phyloP scores from a whole-genome alignment of 108 stramenopile genomes.

The Licmophora abbreviata region DNA sequence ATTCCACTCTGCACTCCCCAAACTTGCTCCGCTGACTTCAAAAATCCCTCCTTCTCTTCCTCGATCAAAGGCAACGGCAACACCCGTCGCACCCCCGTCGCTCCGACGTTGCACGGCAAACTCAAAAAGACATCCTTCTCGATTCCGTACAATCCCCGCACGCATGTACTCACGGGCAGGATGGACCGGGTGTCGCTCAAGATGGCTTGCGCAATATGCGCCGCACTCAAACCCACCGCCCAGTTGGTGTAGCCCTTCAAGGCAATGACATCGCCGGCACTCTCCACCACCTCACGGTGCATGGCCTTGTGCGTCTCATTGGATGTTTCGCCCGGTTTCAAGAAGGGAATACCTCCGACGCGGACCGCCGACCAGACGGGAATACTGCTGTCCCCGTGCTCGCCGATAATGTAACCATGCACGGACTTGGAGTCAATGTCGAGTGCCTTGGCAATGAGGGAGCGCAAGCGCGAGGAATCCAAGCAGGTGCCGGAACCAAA shows the following conservation, averaged over 20 bases:
- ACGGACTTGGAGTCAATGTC: constrained; percentile 18
- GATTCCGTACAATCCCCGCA: constrained; percentile 35
- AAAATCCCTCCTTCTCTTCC: constrained; percentile 19
- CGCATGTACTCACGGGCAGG: constrained; percentile 36
- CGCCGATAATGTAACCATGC: constrained; percentile 41
- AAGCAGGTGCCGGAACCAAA: constrained; percentile 42
- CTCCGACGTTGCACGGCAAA: constrained; percentile 25
- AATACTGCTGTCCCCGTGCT: constrained; percentile 43
- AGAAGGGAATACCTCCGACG: constrained; percentile 26
- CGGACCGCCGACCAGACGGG: constrained; percentile 42
- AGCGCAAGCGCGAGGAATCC: constrained; percentile 35
- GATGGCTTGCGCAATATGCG: constrained; percentile 28
- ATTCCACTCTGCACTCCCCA: constrained; percentile 31
- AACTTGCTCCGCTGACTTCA: constrained; percentile 15
- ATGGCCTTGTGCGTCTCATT: constrained; percentile 14
- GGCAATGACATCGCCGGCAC: constrained; percentile 34
- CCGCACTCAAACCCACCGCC: constrained; percentile 27
- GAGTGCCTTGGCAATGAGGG: constrained; percentile 27
- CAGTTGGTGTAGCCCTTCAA: constrained; percentile 48
- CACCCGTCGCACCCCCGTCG: constrained; percentile 19
- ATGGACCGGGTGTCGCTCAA: constrained; percentile 28
- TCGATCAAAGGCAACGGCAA: constrained; percentile 15
- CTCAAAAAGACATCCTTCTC: constrained; percentile 37
- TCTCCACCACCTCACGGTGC: constrained; percentile 33
- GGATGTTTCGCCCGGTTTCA: constrained; percentile 20